Evolutionary conservation across 1,284 basidiomycete species (phyloP).

Genomic region (Volvariella surrecta): DNA sequence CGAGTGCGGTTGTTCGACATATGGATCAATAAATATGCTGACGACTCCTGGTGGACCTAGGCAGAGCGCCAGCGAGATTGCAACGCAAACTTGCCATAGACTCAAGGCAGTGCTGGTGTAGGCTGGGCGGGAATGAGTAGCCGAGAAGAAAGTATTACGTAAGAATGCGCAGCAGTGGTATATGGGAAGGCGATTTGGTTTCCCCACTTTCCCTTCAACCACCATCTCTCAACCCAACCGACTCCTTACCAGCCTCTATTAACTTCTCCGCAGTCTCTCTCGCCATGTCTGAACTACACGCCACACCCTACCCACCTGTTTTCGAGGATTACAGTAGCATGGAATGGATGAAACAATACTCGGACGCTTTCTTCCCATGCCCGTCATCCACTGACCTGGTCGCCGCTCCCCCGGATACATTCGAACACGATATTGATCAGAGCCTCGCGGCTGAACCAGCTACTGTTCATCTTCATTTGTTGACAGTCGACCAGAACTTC

Average conservation of each 20-base stretch:
- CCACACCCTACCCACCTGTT: slow-evolving; percentile 17
- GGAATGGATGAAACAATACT: slow-evolving; percentile 25
- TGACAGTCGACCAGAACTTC: slow-evolving; percentile 55
- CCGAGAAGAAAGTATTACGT: slow-evolving; percentile 12
- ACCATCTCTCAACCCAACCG: slow-evolving; percentile 15
- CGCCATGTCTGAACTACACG: slow-evolving; percentile 21
- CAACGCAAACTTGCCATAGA: too few species aligned
- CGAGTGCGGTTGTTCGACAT: too few species aligned
- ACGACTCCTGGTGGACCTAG: neutral
- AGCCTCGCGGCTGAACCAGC: slow-evolving; percentile 53
- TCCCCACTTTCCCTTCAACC: slow-evolving; percentile 18
- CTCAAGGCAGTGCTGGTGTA: slow-evolving; percentile 4
- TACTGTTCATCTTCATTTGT: slow-evolving; percentile 50
- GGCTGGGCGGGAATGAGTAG: neutral
- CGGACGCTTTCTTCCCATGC: slow-evolving; percentile 63
- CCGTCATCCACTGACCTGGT: slow-evolving; percentile 55
- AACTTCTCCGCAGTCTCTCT: slow-evolving; percentile 15
- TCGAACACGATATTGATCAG: slow-evolving; percentile 72
- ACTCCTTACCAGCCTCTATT: slow-evolving; percentile 14
- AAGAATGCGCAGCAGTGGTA: slow-evolving; percentile 21
- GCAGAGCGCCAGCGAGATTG: too few species aligned
- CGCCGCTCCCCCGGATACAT: slow-evolving; percentile 69
- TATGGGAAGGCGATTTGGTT: slow-evolving; percentile 15
- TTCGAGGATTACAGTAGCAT: slow-evolving; percentile 23
- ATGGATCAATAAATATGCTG: neutral